These are phyloP conservation scores for Pythium monospermum DNA, from an alignment of 352 stramenopile genomes.

Conservation along the genomic window DNA sequence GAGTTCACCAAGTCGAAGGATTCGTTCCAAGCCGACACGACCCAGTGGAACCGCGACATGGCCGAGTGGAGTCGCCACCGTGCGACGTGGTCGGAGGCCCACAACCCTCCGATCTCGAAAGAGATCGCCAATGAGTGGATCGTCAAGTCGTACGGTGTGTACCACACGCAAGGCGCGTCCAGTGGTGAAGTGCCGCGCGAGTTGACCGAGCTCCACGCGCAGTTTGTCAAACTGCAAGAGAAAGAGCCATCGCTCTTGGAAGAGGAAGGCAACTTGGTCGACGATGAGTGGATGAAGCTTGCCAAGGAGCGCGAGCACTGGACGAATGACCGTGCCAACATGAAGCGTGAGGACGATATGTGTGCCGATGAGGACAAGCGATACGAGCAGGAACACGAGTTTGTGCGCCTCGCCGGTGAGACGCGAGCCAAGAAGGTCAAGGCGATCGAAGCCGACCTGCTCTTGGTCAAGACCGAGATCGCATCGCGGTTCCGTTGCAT, in stretches of 20 bases:
- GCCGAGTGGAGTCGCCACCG: conserved; percentile 84
- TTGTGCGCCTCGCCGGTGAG: conserved; percentile 63
- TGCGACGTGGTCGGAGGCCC: conserved; percentile 80
- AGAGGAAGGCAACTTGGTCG: conserved; percentile 74
- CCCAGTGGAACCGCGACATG: conserved; percentile 88
- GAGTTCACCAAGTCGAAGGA: conserved; percentile 89
- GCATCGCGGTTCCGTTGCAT: conserved; percentile 60
- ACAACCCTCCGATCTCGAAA: conserved; percentile 85
- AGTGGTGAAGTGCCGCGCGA: conserved; percentile 53
- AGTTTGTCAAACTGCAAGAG: conserved; percentile 83
- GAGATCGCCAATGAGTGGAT: conserved; percentile 87
- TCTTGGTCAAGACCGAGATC: conserved; percentile 80
- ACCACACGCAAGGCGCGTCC: conserved; percentile 47
- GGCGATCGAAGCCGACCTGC: conserved; percentile 69
- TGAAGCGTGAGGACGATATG: conserved; percentile 88
- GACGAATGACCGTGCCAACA: conserved; percentile 82
- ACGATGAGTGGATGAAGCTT: conserved; percentile 88
- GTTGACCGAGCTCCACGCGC: conserved; percentile 60
- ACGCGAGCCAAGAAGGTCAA: conserved; percentile 83
- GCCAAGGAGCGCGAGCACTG: conserved; percentile 87
- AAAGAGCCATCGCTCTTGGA: conserved; percentile 75
- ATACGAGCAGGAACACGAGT: conserved; percentile 86
- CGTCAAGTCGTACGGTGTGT: conserved; percentile 82
- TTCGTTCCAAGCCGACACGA: conserved; percentile 82
- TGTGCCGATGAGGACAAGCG: conserved; percentile 77